Evolutionary conservation across 805 yeast genomes (phyloP), one percentile per base, ranked within the genome.

Genomic region (Yamadazyma philogaea): DNA sequence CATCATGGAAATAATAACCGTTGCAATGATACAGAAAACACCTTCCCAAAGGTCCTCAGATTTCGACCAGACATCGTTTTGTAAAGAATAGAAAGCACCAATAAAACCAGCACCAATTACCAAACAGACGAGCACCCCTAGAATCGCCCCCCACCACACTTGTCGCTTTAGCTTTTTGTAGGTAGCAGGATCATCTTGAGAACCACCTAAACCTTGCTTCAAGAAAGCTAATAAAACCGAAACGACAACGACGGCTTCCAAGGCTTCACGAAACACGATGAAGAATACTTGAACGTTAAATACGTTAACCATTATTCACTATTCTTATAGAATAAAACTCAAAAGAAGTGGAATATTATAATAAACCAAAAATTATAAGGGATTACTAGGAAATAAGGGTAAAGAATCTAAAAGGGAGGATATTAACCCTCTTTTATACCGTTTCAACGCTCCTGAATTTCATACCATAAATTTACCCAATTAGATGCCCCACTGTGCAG

Each of bases 31-130:
- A 67, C 95, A 87, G 62, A 91, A 89, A 44, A 87, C 74, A 72
- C 97, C 98, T 76, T 91, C 99, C 98, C 98, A 91, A 44, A 91
- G 64, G 63, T 91, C 97, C 64, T 91, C 99, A 16, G 96, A 81
- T 10, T 64, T 60, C 39, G 91, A 74, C 86, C 96, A 91, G 50
- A 91, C 77, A 76, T 91, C 95, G 41, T 78, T 78, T 50, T 84
- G 82, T 39, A 85, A 73, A 28, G 85, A 68, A 63, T 91, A 91
- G 71, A 87, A 91, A 17, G 88, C 89, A 64, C 96, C 99, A 61
- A 91, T 90, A 68, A 91, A 90, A 43, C 89, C 96, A 67, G 86
- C 84, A 63, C 99, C 99, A 49, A 91, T 71, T 42, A 79, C 74
- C 38, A 91, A 56, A 83, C 98, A 91, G 39, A 87, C 64, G 20